Percentiles rank a stretch among this genome's conserved stretches.
Conservation (phyloP, 306 rosid genomes). For the Potentilla sterilis region DNA sequence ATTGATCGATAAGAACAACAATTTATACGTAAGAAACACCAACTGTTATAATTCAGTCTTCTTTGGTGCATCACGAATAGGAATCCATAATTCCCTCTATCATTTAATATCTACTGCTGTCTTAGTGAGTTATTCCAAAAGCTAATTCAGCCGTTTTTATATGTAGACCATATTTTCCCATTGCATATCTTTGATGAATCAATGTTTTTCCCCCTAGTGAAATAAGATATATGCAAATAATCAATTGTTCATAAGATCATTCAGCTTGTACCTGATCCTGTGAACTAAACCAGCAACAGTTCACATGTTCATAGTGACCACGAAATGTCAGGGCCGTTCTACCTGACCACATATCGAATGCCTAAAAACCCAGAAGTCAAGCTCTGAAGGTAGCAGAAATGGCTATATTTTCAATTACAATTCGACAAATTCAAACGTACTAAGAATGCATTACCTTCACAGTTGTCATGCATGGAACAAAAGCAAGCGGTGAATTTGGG, state of each 20-base stretch:
- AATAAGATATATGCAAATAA: not conserved
- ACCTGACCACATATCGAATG: conserved; percentile 90
- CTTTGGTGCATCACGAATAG: not conserved
- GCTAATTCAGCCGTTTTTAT: not conserved
- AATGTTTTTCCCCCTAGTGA: not conserved
- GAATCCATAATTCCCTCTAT: not conserved
- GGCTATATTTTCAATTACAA: not conserved
- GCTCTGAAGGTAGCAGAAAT: conserved; percentile 4
- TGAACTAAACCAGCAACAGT: conserved; percentile 74
- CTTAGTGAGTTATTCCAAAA: not conserved
- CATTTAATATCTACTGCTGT: not conserved
- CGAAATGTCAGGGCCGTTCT: conserved; percentile 51
- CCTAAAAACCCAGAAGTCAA: conserved; percentile 48
- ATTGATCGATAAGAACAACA: not conserved
- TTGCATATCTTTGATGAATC: not conserved
- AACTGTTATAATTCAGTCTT: not conserved
- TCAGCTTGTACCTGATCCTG: conserved; percentile 70
- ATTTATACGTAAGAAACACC: not conserved
- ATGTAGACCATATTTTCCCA: too few relatives aligned
- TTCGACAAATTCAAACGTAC: conserved; percentile 9
- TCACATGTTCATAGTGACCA: conserved; percentile 84
- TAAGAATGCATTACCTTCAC: conserved; percentile 54
- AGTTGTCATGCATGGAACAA: conserved; percentile 95
- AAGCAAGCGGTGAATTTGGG: conserved; percentile 61
- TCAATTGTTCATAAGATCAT: not conserved